Percentiles rank a stretch among this genome's conserved stretches.
phyloP scores from a whole-genome alignment of 106 monocot genomes.

The Agapanthus africanus region DNA sequence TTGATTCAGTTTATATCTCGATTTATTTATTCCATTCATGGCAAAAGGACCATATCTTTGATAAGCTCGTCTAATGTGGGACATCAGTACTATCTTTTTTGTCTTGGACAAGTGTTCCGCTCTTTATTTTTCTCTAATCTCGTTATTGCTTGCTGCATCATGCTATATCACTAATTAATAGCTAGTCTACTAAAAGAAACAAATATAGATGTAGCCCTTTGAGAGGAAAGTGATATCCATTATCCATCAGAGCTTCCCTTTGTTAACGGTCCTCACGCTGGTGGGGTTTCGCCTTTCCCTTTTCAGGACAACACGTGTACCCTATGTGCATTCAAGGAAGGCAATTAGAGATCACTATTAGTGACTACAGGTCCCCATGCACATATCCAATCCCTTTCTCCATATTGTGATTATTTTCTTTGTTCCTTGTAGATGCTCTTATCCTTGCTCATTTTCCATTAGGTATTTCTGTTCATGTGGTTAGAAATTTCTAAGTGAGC shows the following conservation, averaged over 20 bases:
- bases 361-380: conserved; percentile 5
- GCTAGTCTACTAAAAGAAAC: conserved; percentile 18
- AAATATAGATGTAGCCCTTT: conserved; percentile 6
- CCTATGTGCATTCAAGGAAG: not conserved
- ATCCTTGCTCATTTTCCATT: not conserved
- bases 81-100: not conserved
- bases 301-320: conserved; percentile 11
- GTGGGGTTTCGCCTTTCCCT: conserved; percentile 19
- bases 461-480: not conserved
- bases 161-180: conserved; percentile 5
- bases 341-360: not conserved
- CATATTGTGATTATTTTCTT: not conserved
- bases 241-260: conserved; percentile 3
- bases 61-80: not conserved
- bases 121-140: not conserved
- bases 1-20: not conserved
- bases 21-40: not conserved
- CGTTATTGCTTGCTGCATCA: conserved; percentile 20
- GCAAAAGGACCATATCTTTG: conserved; percentile 1
- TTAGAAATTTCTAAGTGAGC: not conserved
- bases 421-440: not conserved
- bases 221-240: conserved; percentile 25
- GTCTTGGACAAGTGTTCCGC: conserved; percentile 6
- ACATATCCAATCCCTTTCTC: not conserved
- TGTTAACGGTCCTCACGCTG: conserved; percentile 16